A percentile compares a stretch with the other conserved stretches of the same genome.
Conservation (phyloP, 306 rosid genomes). For the Betula pendula region DNA sequence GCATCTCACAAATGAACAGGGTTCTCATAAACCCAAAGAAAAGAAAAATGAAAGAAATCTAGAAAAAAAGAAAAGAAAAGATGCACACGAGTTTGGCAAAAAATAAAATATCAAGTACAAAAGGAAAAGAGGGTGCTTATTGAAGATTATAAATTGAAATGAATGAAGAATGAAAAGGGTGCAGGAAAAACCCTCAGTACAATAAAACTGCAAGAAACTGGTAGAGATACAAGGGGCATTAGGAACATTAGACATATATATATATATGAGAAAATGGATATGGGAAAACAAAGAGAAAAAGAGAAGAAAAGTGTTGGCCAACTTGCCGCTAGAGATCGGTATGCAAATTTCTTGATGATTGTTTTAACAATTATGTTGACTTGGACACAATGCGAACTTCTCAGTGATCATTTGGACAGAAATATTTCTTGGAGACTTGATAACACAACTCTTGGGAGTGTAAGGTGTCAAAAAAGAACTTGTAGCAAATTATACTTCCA, state of each 20-base stretch:
- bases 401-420: neutral
- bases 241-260: neutral
- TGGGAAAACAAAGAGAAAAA: too few species aligned
- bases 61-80: neutral
- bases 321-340: neutral
- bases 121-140: too few species aligned
- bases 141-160: neutral
- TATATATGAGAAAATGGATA: neutral
- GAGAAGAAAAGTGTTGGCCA: neutral
- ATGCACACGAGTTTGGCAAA: neutral
- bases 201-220: neutral
- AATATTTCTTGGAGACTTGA: neutral
- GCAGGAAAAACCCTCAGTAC: neutral
- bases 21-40: neutral
- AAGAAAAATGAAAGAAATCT: neutral
- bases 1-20: slow-evolving; percentile 11
- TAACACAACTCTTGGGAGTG: neutral
- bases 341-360: too few species aligned
- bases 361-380: neutral
- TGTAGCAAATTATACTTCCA: neutral
- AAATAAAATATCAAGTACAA: too few species aligned
- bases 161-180: neutral
- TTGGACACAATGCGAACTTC: neutral
- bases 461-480: neutral
- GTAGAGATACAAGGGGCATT: neutral